Percentiles rank a stretch among this genome's conserved stretches.
Conservation (phyloP, 2,329 filamentous ascomycete species). For the Boeremia exigua region DNA sequence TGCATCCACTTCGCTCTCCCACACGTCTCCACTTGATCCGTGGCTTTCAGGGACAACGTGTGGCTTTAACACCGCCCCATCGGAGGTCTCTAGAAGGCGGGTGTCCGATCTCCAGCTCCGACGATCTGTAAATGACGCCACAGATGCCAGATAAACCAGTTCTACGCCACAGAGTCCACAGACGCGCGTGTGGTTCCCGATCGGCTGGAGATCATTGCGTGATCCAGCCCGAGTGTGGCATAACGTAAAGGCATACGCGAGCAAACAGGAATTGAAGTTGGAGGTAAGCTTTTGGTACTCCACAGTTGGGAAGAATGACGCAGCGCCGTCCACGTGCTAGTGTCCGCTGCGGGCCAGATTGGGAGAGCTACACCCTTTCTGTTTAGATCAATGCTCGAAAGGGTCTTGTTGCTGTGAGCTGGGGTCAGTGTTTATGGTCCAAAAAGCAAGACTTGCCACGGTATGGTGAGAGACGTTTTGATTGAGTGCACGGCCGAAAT, state of each 20-base stretch:
- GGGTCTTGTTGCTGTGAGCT: constrained; percentile 18
- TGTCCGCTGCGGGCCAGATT: constrained; percentile 18
- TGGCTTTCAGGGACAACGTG: constrained; percentile 13
- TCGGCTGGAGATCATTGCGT: constrained; percentile 20
- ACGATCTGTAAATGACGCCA: constrained; percentile 27
- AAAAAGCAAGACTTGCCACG: constrained; percentile 6
- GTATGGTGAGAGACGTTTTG: constrained; percentile 6
- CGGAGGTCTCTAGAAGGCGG: not conserved
- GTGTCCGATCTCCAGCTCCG: constrained; percentile 16
- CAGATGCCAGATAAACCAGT: constrained; percentile 11
- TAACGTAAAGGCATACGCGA: constrained; percentile 7
- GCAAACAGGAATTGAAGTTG: constrained; percentile 32
- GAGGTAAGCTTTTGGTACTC: constrained; percentile 34
- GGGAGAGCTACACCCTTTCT: constrained; percentile 16
- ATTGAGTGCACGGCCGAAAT: constrained; percentile 3
- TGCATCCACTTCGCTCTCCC: not conserved
- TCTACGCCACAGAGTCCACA: constrained; percentile 13
- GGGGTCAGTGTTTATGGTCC: constrained; percentile 26
- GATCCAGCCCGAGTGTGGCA: constrained; percentile 9
- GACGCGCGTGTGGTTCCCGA: constrained; percentile 17
- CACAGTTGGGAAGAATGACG: constrained; percentile 37
- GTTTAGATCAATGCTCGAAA: constrained; percentile 10
- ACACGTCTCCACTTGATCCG: constrained; percentile 20
- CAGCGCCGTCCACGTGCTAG: constrained; percentile 26
- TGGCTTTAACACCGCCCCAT: not conserved